Base-by-base conservation (phyloP, 768 basidiomycete genomes). In the Lentinula boryana region DNA sequence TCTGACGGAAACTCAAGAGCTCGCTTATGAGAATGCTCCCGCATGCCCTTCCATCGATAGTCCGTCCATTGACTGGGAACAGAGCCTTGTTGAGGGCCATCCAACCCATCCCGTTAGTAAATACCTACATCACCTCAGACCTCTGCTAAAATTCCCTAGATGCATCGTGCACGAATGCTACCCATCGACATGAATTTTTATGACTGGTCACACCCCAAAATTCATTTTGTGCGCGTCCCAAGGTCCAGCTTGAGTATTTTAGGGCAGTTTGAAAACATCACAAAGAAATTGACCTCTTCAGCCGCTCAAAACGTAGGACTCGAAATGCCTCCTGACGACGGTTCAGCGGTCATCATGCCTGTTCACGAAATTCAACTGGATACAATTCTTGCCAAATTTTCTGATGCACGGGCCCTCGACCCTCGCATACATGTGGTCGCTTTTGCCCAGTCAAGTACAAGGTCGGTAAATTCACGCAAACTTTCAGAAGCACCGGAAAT, bases 81-180 rank as follows among this genome's bases (percentile, higher is more conserved):
- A 85, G 66, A 82, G 81, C 63, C 73, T 85, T 16, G 77, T 84
- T 9, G 78, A 80, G 16, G 84, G 84, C 1, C 84, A 85, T 68
- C 84, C 84, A 23, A 84, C 83, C 1, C 84, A 85, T 63, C 84
- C 84, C 13, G 83, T 83, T 64, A 53, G 74, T 69, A 6, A 13
- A 46, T 18, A 10, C 40, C 49, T 36, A 38, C 21, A 55, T 44
- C 31, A 21, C 53, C 55, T 38, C 1, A 23, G 1, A 23, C 38
- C 18, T 16, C 8, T 27, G 35, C 59, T 38, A 66, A 57, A 38
- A 35, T 41, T 63, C 40, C 41, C 53, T 49, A 84, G 83, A 84
- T 84, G 84, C 80, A 85, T 67, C 76, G 82, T 4, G 80, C 83
- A 1, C 73, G 81, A 65, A 73, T 78, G 73, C 63, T 77, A 62